Percentiles rank a stretch among this genome's conserved stretches.
These are phyloP conservation scores for Fusarium burgessii DNA, from an alignment of 2,329 filamentous ascomycete species.

Conservation along the genomic window DNA sequence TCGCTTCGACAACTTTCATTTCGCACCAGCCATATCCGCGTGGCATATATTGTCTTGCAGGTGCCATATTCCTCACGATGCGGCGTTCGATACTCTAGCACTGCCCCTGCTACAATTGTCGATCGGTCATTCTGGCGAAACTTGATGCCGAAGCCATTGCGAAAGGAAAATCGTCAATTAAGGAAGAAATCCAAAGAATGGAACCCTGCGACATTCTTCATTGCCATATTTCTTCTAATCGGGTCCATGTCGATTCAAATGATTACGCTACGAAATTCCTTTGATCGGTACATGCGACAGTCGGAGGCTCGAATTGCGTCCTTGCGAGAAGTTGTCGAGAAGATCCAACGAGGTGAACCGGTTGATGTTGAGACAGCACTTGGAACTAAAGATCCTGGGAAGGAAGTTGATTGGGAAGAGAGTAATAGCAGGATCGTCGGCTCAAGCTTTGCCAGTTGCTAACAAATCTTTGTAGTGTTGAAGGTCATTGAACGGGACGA, in stretches of 20 bases:
- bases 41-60: slow-evolving; percentile 4
- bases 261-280: slow-evolving; percentile 82
- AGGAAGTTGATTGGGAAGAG: slow-evolving; percentile 90
- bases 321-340: slow-evolving; percentile 80
- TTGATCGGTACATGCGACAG: slow-evolving; percentile 76
- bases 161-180: slow-evolving; percentile 56
- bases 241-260: slow-evolving; percentile 97
- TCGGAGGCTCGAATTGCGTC: slow-evolving; percentile 83
- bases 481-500: slow-evolving; percentile 76
- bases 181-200: slow-evolving; percentile 70
- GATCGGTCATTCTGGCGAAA: slow-evolving; percentile 76
- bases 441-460: slow-evolving; percentile 11
- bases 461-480: slow-evolving; percentile 63
- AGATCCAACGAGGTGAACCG: slow-evolving; percentile 76
- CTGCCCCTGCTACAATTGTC: slow-evolving; percentile 62
- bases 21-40: slow-evolving; percentile 9
- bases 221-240: slow-evolving; percentile 85
- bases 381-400: slow-evolving; percentile 79
- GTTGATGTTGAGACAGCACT: slow-evolving; percentile 87
- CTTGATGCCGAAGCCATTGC: slow-evolving; percentile 75
- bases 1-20: slow-evolving; percentile 22
- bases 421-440: slow-evolving; percentile 60
- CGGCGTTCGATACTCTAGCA: slow-evolving; percentile 51
- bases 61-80: neutral
- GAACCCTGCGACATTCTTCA: slow-evolving; percentile 87